A percentile compares a stretch with the other conserved stretches of the same genome.
These are phyloP conservation scores for Ophiostoma triangulosporum DNA, from an alignment of 2,329 filamentous ascomycete genomes.

Conservation along the genomic window DNA sequence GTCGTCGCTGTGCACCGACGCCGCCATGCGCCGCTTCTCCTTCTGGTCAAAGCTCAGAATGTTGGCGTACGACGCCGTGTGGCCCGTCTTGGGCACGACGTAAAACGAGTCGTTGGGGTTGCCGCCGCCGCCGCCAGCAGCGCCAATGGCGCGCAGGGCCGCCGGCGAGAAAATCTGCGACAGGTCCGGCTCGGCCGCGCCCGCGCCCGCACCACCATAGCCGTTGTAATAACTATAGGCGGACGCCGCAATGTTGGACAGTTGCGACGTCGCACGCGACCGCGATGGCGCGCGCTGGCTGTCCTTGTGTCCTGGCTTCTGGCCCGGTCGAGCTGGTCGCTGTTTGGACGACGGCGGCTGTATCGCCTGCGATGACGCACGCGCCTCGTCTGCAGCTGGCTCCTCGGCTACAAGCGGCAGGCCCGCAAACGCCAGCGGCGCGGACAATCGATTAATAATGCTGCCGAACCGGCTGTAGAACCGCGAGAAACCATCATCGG, in stretches of 20 bases:
- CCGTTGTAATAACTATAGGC: conserved; percentile 8
- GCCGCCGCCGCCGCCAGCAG: conserved; percentile 35
- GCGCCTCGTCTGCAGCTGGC: background rate
- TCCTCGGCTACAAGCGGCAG: conserved; percentile 48
- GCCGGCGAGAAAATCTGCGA: conserved; percentile 75
- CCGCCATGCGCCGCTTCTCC: conserved; percentile 39
- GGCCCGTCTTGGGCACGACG: conserved; percentile 81
- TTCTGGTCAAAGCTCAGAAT: conserved; percentile 63
- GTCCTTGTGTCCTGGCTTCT: background rate
- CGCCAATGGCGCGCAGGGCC: conserved; percentile 63
- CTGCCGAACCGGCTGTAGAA: conserved; percentile 90
- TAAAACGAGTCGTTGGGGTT: conserved; percentile 65
- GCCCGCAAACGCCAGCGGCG: conserved; percentile 83
- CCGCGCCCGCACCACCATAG: background rate
- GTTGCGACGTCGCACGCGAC: conserved; percentile 14
- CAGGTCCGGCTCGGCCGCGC: conserved; percentile 55
- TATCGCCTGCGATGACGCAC: too few relatives aligned
- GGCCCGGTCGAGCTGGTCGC: too few relatives aligned
- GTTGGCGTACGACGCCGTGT: conserved; percentile 84
- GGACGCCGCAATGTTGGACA: conserved; percentile 5
- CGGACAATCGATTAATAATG: conserved; percentile 77
- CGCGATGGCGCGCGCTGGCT: background rate
- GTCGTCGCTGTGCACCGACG: conserved; percentile 21
- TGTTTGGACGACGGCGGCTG: too few relatives aligned
- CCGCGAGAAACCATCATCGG: conserved; percentile 70